These are phyloP conservation scores for Ceratocystis alfenasii DNA, from an alignment of 2,329 filamentous ascomycete genomes.

Conservation along the genomic window DNA sequence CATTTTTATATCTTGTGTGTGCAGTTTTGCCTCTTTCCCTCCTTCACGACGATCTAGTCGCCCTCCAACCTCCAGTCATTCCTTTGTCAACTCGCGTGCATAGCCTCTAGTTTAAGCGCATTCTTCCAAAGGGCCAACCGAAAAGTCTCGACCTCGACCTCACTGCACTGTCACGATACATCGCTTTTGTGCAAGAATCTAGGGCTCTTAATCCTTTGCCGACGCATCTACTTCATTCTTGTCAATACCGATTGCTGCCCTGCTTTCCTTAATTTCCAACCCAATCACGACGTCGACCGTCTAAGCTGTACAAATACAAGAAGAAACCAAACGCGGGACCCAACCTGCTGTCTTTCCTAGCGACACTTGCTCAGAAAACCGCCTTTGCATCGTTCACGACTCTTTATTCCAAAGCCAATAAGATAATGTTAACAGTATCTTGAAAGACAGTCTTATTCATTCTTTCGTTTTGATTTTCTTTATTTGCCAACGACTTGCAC, in stretches of 20 bases:
- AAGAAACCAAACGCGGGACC: background rate
- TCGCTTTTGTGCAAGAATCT: background rate
- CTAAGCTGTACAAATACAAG: background rate
- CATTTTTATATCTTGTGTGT: slow-evolving; percentile 33
- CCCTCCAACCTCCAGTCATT: slow-evolving; percentile 11
- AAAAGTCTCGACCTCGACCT: background rate
- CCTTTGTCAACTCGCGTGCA: background rate
- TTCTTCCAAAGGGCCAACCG: slow-evolving; percentile 5
- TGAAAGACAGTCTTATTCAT: background rate
- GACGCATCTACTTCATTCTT: background rate
- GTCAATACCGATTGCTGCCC: background rate
- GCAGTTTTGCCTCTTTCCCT: slow-evolving; percentile 25
- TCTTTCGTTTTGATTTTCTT: background rate
- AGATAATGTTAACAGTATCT: slow-evolving; percentile 4
- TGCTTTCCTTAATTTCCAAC: slow-evolving; percentile 10
- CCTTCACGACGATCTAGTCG: slow-evolving; percentile 12
- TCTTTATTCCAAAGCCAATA: background rate
- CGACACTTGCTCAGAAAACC: background rate
- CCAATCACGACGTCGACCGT: slow-evolving; percentile 15
- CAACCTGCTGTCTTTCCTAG: background rate
- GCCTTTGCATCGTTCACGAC: slow-evolving; percentile 3
- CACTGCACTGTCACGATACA: background rate
- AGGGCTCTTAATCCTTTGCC: background rate
- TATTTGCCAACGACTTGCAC: background rate
- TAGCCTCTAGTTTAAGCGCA: background rate